phyloP scores from a whole-genome alignment of 2,329 filamentous ascomycete genomes.

The Gaeumannomyces sp. region DNA sequence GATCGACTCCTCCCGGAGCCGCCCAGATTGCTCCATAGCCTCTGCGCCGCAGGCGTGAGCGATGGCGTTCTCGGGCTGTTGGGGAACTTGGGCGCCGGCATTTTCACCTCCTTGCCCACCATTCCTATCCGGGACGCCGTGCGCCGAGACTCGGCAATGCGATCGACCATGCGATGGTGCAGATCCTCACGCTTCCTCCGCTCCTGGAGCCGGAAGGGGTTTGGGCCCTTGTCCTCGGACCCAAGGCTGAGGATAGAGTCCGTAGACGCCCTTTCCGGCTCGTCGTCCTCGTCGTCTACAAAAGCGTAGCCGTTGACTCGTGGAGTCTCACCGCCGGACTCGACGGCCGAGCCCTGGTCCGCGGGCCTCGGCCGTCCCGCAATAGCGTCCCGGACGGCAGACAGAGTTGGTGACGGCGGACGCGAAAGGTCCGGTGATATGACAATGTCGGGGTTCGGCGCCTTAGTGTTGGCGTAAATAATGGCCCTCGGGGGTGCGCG shows the following conservation, averaged over 20 bases:
- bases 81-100: conserved; percentile 63
- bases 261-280: conserved; percentile 32
- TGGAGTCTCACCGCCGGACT: conserved; percentile 66
- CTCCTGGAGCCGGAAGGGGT: conserved; percentile 74
- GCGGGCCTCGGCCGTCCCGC: conserved; percentile 60
- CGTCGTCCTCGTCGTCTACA: conserved; percentile 72
- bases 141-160: conserved; percentile 66
- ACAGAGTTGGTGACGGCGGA: conserved; percentile 76
- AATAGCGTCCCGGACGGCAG: conserved; percentile 78
- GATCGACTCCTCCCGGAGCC: conserved; percentile 21
- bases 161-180: conserved; percentile 82
- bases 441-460: conserved; percentile 44
- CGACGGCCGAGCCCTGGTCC: conserved; percentile 52
- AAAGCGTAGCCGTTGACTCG: conserved; percentile 91
- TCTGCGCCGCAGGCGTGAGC: conserved; percentile 69
- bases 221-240: conserved; percentile 56
- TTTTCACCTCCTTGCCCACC: conserved; percentile 51
- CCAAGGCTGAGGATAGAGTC: conserved; percentile 47
- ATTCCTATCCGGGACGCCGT: conserved; percentile 52
- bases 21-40: conserved; percentile 58
- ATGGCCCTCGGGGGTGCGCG: conserved; percentile 71
- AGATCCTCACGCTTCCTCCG: conserved; percentile 72
- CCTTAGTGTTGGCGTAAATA: conserved; percentile 75
- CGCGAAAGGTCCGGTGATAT: conserved; percentile 28
- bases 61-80: conserved; percentile 55